Conservation (phyloP, 2,329 filamentous ascomycete species). For the Coniochaeta hoffmannii region DNA sequence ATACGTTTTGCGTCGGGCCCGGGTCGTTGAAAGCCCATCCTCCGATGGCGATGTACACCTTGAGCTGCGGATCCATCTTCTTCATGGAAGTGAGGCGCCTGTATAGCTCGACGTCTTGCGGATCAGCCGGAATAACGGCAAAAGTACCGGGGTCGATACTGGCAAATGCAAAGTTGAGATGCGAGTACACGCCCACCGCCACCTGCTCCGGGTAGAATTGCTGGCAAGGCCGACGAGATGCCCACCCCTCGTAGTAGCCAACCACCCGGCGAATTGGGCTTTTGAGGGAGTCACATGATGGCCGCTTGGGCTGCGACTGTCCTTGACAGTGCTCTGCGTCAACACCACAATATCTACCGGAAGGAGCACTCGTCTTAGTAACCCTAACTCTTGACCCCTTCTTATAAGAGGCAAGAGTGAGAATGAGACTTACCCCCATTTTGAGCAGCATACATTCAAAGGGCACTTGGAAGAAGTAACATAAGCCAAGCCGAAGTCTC, state of each 20-base stretch:
- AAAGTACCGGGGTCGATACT: conserved; percentile 6
- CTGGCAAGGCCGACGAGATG: not conserved
- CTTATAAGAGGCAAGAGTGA: no score
- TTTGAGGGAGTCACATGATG: not conserved
- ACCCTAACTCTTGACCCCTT: no score
- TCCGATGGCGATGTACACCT: conserved; percentile 31
- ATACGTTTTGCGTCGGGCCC: conserved; percentile 17
- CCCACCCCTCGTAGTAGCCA: not conserved
- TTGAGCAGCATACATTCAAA: not conserved
- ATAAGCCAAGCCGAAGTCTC: not conserved
- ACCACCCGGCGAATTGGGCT: not conserved
- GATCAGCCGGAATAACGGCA: conserved; percentile 8
- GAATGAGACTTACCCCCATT: no score
- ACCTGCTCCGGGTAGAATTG: conserved; percentile 8
- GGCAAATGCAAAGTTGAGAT: conserved; percentile 15
- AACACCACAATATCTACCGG: not conserved
- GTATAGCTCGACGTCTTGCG: conserved; percentile 14
- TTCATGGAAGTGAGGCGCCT: conserved; percentile 23
- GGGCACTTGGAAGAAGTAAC: not conserved
- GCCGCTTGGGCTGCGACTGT: not conserved
- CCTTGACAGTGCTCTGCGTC: not conserved
- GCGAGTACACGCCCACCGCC: conserved; percentile 9
- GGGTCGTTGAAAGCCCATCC: conserved; percentile 34
- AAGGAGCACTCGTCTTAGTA: no score
- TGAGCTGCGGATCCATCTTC: conserved; percentile 15